Conservation (phyloP, 306 rosid genomes). For the Citrullus colocynthis region DNA sequence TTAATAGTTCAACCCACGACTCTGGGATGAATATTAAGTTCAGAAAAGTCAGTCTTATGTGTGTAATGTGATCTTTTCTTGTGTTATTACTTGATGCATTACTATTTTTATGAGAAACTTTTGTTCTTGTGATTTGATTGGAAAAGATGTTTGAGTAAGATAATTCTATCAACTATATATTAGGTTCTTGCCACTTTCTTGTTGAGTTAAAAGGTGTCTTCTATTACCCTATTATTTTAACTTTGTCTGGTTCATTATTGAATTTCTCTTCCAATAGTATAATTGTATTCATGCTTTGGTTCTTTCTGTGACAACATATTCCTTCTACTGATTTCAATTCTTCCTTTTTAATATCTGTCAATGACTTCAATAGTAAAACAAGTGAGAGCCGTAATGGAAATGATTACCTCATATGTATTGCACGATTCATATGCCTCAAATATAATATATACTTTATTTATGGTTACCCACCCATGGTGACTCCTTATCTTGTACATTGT, state of each 20-base stretch:
- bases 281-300: neutral
- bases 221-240: neutral
- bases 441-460: neutral
- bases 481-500: neutral
- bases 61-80: neutral
- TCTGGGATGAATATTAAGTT: neutral
- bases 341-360: neutral
- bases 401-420: neutral
- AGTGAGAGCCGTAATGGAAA: neutral
- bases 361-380: neutral
- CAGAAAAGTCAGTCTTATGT: neutral
- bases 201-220: neutral
- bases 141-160: neutral
- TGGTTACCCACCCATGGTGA: neutral
- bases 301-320: neutral
- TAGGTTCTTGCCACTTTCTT: neutral
- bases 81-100: neutral
- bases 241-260: neutral
- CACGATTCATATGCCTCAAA: neutral
- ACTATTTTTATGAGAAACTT: neutral
- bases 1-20: neutral
- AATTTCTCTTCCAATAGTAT: neutral
- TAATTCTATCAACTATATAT: neutral
- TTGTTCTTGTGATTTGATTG: neutral
- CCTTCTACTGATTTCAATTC: neutral